Base-by-base conservation (phyloP, 805 yeast genomes). In the Wickerhamomyces tratensis region DNA sequence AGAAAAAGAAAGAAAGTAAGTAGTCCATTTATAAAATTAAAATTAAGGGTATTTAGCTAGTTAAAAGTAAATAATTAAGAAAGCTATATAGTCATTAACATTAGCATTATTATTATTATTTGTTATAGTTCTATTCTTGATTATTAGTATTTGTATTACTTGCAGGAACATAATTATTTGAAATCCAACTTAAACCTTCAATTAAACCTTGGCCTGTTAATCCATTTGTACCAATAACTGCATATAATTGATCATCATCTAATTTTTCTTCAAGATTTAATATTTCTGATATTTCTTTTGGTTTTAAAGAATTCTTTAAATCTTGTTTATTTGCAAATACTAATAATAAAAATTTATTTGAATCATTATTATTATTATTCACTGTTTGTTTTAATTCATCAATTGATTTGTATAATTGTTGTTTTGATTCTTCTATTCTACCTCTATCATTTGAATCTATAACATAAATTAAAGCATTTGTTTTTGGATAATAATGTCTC, bases 301-400 rank as follows among this genome's bases (percentile, higher is more conserved):
- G 95, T 11, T 84, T 75, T 65, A 86, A 65, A 2, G 97, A 94
- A 11, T 87, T 89, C 2, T 89, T 84, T 59, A 88, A 93, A 68
- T 89, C 98, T 65, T 89, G 98, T 57, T 89, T 89, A 64, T 88
- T 88, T 44, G 96, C 96, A 67, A 87, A 78, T 7, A 88, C 91
- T 49, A 87, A 71, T 57, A 88, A 64, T 46, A 85, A 71, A 50
- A 91, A 88, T 46, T 81, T 79, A 52, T 79, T 75, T 75, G 87
- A 81, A 8, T 48, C 46, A n/a, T 20, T 20, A 20, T 2, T 20
- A 20, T 20, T 2, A 20, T 20, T 20, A 20, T 20, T 20, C 20
- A 4, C 20, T 20, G 20, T 20, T 20, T 20, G 20, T 59, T 87
- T 95, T 48, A 86, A 79, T 62, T 88, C 96, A 52, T 77, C 74